phyloP scores from a whole-genome alignment of 179 eudicot species.

The Silene vulgaris region DNA sequence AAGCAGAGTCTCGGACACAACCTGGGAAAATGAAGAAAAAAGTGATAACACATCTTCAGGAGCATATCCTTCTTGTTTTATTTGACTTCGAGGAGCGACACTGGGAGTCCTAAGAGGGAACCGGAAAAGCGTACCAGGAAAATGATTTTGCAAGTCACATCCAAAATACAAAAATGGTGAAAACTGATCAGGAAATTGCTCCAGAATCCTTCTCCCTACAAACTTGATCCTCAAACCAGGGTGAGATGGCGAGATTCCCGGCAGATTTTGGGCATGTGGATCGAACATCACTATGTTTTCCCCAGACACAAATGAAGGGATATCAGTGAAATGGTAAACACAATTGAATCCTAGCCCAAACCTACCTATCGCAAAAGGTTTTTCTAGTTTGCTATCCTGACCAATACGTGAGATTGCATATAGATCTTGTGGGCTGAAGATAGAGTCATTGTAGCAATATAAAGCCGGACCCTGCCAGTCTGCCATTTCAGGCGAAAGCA shows the following conservation, averaged over 20 bases:
- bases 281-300: conserved; percentile 99
- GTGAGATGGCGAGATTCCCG: conserved; percentile 97
- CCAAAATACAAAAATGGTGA: conserved; percentile 93
- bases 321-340: conserved; percentile 95
- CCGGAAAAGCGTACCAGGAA: conserved; percentile 99
- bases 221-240: conserved; percentile 95
- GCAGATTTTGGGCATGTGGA: conserved; percentile 97
- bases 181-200: conserved; percentile 98
- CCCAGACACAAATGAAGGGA: conserved; percentile 96
- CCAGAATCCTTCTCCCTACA: conserved; percentile 75
- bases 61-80: conserved; percentile 78
- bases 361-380: conserved; percentile 98
- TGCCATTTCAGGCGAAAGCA: conserved; percentile 99
- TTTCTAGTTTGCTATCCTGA: conserved; percentile 98
- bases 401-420: conserved; percentile 98
- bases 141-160: conserved; percentile 80
- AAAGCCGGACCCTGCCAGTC: conserved; percentile 99
- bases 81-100: conserved; percentile 89
- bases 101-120: conserved; percentile 81
- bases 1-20: conserved; percentile 81
- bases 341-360: conserved; percentile 98
- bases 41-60: conserved; percentile 88
- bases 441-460: conserved; percentile 91
- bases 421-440: conserved; percentile 90
- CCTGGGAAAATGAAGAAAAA: conserved; percentile 87